These are phyloP conservation scores for Claviceps monticola DNA, from an alignment of 2,329 filamentous ascomycete species.

Conservation along the genomic window DNA sequence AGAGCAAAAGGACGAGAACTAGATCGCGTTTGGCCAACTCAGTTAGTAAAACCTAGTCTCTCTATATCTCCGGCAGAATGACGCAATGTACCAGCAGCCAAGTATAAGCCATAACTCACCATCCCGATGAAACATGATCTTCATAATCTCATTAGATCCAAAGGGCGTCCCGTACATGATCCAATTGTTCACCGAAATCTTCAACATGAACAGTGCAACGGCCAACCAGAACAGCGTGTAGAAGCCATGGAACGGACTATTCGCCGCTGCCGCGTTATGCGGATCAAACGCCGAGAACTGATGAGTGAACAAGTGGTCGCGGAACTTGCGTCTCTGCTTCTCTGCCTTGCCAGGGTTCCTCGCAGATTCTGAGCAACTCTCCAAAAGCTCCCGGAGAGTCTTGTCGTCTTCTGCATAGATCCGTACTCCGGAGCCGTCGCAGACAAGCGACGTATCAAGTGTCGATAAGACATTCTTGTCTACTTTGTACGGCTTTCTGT, in stretches of 20 bases:
- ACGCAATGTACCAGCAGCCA: not conserved
- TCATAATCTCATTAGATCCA: constrained; percentile 58
- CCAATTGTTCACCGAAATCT: constrained; percentile 56
- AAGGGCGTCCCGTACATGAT: constrained; percentile 52
- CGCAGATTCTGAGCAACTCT: constrained; percentile 12
- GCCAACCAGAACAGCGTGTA: constrained; percentile 68
- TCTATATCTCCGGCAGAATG: too few relatives aligned
- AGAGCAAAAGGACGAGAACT: constrained; percentile 41
- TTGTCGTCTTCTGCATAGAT: constrained; percentile 17
- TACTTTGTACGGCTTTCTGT: not conserved
- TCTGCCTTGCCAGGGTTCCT: constrained; percentile 8
- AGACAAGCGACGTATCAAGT: constrained; percentile 8
- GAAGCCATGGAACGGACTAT: constrained; percentile 65
- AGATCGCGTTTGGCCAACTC: not conserved
- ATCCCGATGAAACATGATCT: constrained; percentile 46
- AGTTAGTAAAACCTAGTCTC: not conserved
- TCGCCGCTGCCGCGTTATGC: constrained; percentile 48
- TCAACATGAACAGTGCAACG: constrained; percentile 51
- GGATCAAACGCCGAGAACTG: constrained; percentile 64
- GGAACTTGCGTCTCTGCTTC: constrained; percentile 18
- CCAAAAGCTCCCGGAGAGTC: constrained; percentile 15
- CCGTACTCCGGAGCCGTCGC: constrained; percentile 12
- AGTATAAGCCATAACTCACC: constrained; percentile 14
- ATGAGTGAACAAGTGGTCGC: constrained; percentile 52
- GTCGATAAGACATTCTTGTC: not conserved